These are phyloP conservation scores for Pyronema domesticum DNA, from an alignment of 495 filamentous ascomycete species.

Conservation along the genomic window DNA sequence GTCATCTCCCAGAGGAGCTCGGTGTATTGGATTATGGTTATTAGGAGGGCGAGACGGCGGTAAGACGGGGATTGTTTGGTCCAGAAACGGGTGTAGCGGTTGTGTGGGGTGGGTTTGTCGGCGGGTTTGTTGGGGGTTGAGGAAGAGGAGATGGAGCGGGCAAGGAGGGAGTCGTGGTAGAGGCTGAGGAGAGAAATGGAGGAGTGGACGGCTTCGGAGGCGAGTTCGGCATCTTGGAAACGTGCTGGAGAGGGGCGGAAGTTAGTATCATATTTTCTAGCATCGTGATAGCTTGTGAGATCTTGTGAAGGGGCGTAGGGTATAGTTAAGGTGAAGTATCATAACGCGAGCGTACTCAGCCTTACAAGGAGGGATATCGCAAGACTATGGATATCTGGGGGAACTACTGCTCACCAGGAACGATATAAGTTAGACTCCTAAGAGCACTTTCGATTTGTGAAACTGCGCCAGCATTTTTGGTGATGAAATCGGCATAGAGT, in stretches of 20 bases:
- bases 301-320: no score
- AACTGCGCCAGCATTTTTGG: constrained; percentile 78
- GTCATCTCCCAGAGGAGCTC: constrained; percentile 69
- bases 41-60: constrained; percentile 52
- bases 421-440: constrained; percentile 83
- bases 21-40: constrained; percentile 84
- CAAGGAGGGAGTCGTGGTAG: constrained; percentile 83
- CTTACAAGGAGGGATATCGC: no score
- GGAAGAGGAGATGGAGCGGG: constrained; percentile 36
- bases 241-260: constrained; percentile 39
- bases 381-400: background rate
- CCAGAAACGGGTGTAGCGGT: constrained; percentile 85
- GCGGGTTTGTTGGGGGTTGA: constrained; percentile 26
- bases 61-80: constrained; percentile 56
- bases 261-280: background rate
- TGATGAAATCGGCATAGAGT: constrained; percentile 78
- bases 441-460: constrained; percentile 84
- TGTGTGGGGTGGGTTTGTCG: constrained; percentile 50
- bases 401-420: constrained; percentile 46
- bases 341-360: no score
- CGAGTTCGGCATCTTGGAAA: constrained; percentile 81
- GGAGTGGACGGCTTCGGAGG: constrained; percentile 83
- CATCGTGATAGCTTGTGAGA: no score
- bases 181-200: constrained; percentile 76
- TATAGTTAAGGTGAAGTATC: no score